These are phyloP conservation scores for Lasiosphaeriaceae sp. DNA, from an alignment of 495 filamentous ascomycete genomes.

Conservation along the genomic window DNA sequence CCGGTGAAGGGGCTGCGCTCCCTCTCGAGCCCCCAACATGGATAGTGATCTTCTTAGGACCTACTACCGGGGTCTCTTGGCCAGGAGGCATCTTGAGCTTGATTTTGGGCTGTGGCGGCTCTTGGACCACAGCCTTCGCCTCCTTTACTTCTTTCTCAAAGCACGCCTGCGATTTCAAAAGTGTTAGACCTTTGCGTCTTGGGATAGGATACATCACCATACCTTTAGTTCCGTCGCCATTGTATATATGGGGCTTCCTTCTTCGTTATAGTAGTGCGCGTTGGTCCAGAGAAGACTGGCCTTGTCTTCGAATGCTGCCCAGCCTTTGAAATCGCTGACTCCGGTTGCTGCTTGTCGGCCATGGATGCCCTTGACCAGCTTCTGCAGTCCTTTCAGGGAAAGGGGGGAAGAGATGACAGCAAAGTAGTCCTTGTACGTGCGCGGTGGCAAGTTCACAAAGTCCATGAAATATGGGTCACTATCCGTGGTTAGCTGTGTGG, in stretches of 20 bases:
- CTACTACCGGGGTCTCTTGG: constrained; percentile 29
- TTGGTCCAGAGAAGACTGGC: constrained; percentile 78
- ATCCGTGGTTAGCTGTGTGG: constrained; percentile 29
- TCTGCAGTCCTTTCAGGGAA: constrained; percentile 66
- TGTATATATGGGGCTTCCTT: constrained; percentile 71
- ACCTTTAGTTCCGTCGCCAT: constrained; percentile 75
- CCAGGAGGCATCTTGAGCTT: constrained; percentile 62
- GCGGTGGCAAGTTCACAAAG: constrained; percentile 63
- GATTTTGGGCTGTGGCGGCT: constrained; percentile 68
- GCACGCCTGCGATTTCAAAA: constrained; percentile 41
- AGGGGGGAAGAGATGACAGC: constrained; percentile 68
- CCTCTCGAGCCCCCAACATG: constrained; percentile 48
- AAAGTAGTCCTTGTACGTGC: constrained; percentile 69
- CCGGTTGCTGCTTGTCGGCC: constrained; percentile 60
- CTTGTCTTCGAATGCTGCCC: constrained; percentile 76
- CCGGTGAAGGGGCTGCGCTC: constrained; percentile 51
- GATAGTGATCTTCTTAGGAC: constrained; percentile 51
- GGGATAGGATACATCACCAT: constrained; percentile 16
- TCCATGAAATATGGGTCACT: constrained; percentile 53
- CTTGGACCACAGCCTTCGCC: constrained; percentile 60
- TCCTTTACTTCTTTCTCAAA: constrained; percentile 63
- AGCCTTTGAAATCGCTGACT: constrained; percentile 69
- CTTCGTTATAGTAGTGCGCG: constrained; percentile 84
- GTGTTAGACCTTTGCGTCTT: neutral
- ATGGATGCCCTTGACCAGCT: constrained; percentile 63